A percentile compares a stretch with the other conserved stretches of the same genome.
These are phyloP conservation scores for Cyberlindnera sargentensis DNA, from an alignment of 805 yeast genomes.

Conservation along the genomic window DNA sequence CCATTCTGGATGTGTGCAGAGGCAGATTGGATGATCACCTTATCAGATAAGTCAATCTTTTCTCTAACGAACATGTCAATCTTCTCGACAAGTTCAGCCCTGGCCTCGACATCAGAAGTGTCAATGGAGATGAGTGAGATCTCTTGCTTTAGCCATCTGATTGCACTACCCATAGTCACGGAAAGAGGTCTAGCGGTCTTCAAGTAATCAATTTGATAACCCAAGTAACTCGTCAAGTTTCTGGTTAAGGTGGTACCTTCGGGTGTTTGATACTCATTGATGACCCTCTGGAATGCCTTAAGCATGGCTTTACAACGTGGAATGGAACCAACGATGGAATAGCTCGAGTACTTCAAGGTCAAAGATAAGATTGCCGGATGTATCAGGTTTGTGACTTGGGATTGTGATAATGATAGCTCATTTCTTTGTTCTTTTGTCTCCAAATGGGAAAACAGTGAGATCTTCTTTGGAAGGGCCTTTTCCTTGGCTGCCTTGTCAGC, in stretches of 20 bases:
- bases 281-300: constrained; percentile 73
- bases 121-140: constrained; percentile 79
- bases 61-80: constrained; percentile 82
- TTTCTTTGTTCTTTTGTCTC: constrained; percentile 75
- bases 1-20: constrained; percentile 68
- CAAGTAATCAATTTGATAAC: constrained; percentile 88
- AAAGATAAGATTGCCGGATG: constrained; percentile 82
- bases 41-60: constrained; percentile 75
- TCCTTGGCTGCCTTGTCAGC: constrained; percentile 11
- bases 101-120: constrained; percentile 50
- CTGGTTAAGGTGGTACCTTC: constrained; percentile 78
- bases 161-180: constrained; percentile 95
- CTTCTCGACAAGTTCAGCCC: constrained; percentile 49
- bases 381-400: constrained; percentile 35
- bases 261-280: constrained; percentile 78
- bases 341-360: constrained; percentile 75
- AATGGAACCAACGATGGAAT: constrained; percentile 83
- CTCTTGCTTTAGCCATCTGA: constrained; percentile 94
- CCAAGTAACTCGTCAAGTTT: constrained; percentile 78
- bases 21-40: constrained; percentile 76
- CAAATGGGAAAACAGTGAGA: constrained; percentile 69
- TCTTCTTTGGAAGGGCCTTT: constrained; percentile 41
- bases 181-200: constrained; percentile 88
- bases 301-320: constrained; percentile 82
- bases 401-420: constrained; percentile 21